Percentiles rank a stretch among this genome's conserved stretches.
Evolutionary conservation across 2,329 filamentous ascomycete genomes (phyloP).

Genomic region (Cladosporium halotolerans): DNA sequence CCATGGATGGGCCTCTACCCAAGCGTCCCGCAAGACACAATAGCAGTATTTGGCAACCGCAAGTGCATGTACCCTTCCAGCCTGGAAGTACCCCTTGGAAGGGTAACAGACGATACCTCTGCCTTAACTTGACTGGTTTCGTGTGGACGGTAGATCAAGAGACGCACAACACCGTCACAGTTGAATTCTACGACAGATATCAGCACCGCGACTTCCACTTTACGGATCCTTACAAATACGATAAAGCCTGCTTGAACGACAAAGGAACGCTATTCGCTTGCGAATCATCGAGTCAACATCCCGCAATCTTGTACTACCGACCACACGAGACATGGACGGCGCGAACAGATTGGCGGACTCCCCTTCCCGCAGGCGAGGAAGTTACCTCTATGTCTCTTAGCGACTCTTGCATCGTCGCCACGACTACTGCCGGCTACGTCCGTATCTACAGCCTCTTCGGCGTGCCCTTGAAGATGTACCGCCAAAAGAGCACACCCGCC

Average conservation of each 20-base stretch:
- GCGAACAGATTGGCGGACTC: slow-evolving; percentile 81
- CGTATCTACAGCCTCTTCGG: slow-evolving; percentile 91
- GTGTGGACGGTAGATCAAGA: slow-evolving; percentile 98
- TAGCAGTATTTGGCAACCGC: slow-evolving; percentile 50
- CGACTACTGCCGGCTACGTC: slow-evolving; percentile 80
- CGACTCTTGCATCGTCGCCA: slow-evolving; percentile 83
- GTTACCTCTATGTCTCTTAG: slow-evolving; percentile 85
- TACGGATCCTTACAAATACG: slow-evolving; percentile 90
- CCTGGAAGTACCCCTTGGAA: slow-evolving; percentile 94
- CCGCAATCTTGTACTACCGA: slow-evolving; percentile 86
- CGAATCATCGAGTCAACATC: slow-evolving; percentile 57
- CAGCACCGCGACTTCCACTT: slow-evolving; percentile 93
- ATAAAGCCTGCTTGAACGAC: slow-evolving; percentile 86
- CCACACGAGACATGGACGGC: slow-evolving; percentile 96
- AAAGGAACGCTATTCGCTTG: slow-evolving; percentile 82
- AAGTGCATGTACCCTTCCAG: slow-evolving; percentile 80
- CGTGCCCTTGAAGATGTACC: slow-evolving; percentile 78
- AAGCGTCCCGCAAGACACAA: slow-evolving; percentile 45
- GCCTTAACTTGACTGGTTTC: slow-evolving; percentile 86
- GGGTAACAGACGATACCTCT: slow-evolving; percentile 87
- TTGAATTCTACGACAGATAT: slow-evolving; percentile 95
- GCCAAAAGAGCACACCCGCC: slow-evolving; percentile 82
- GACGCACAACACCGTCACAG: slow-evolving; percentile 78
- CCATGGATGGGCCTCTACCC: slow-evolving; percentile 34
- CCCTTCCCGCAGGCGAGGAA: slow-evolving; percentile 79